A percentile compares a stretch with the other conserved stretches of the same genome.
Conservation (phyloP, 768 basidiomycete genomes). For the Lanmaoa rubissima region DNA sequence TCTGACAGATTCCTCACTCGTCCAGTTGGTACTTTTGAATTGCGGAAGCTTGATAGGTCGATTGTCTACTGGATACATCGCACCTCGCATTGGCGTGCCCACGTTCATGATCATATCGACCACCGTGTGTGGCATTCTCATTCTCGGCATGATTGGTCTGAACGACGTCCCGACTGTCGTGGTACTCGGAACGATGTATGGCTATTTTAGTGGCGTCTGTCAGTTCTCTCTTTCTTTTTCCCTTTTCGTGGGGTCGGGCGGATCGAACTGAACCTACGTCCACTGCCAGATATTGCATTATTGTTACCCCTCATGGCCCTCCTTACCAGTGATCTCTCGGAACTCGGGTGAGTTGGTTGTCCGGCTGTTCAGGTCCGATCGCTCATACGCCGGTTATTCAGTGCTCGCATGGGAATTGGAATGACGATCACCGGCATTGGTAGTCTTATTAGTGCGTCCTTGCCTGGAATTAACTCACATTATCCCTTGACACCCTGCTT, state of each 20-base stretch:
- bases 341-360: slow-evolving; percentile 42
- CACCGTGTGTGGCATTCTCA: slow-evolving; percentile 32
- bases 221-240: slow-evolving; percentile 4
- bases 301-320: slow-evolving; percentile 43
- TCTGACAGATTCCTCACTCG: background rate
- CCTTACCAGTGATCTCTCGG: slow-evolving; percentile 43
- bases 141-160: slow-evolving; percentile 46
- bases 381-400: background rate
- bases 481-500: background rate
- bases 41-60: slow-evolving; percentile 51
- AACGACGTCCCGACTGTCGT: slow-evolving; percentile 34
- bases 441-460: slow-evolving; percentile 21
- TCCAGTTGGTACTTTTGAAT: slow-evolving; percentile 52
- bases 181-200: slow-evolving; percentile 41
- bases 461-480: background rate
- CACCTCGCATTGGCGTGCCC: slow-evolving; percentile 42
- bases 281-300: slow-evolving; percentile 34
- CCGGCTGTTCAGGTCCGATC: background rate
- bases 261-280: background rate
- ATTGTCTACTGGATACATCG: slow-evolving; percentile 43
- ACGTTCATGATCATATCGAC: slow-evolving; percentile 40
- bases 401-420: slow-evolving; percentile 29
- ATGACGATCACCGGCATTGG: slow-evolving; percentile 14
- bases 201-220: slow-evolving; percentile 48
- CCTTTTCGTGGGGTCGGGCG: background rate